phyloP scores from a whole-genome alignment of 176 grass and related monocot genomes.

The Bolboschoenus planiculmis region DNA sequence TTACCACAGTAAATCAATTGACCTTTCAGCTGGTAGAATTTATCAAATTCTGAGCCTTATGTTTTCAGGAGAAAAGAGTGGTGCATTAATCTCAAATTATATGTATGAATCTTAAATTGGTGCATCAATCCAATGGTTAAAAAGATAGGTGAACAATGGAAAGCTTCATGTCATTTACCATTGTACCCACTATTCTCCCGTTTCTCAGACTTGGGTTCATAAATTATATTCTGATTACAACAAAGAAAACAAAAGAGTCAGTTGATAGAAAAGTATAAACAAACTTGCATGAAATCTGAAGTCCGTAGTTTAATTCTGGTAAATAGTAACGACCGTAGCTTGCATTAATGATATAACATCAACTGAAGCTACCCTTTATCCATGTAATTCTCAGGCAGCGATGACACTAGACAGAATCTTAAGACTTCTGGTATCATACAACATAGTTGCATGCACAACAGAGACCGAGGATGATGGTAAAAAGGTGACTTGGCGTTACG shows the following conservation, averaged over 20 bases:
- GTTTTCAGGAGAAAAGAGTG: too few relatives aligned
- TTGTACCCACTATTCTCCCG: background rate
- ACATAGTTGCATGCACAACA: conserved; percentile 35
- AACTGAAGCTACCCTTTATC: background rate
- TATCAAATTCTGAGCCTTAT: background rate
- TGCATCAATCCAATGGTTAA: too few relatives aligned
- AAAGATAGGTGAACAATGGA: background rate
- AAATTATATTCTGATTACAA: background rate
- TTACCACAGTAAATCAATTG: background rate
- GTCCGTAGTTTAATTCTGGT: background rate
- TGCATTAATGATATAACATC: background rate
- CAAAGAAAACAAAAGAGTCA: background rate
- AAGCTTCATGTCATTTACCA: background rate
- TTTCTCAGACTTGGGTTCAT: background rate
- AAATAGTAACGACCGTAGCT: background rate
- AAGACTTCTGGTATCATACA: conserved; percentile 61
- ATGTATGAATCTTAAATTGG: too few relatives aligned
- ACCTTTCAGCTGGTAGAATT: background rate
- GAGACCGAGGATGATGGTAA: conserved; percentile 33
- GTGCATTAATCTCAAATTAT: background rate
- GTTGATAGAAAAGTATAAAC: background rate
- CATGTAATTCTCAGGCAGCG: conserved; percentile 12
- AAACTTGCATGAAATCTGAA: background rate
- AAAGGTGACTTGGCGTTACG: conserved; percentile 14
- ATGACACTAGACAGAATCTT: conserved; percentile 74